A percentile compares a stretch with the other conserved stretches of the same genome.
Conservation (phyloP, 805 yeast species). For the Cyberlindnera misumaiensis region DNA sequence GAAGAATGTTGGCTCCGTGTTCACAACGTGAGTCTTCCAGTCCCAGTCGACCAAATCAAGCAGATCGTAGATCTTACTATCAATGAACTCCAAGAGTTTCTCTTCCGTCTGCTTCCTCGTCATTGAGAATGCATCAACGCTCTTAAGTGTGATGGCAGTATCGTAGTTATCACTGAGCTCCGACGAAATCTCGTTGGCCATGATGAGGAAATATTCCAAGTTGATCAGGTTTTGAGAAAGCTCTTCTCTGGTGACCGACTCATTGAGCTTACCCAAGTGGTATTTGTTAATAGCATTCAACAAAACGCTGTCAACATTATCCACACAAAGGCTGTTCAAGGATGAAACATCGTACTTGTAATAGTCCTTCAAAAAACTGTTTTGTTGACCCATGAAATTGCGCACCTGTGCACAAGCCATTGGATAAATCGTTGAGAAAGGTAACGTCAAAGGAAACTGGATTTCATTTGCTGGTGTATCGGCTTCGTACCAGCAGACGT, state of each 20-base stretch:
- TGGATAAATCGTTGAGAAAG: slow-evolving; percentile 85
- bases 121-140: slow-evolving; percentile 47
- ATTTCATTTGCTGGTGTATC: slow-evolving; percentile 33
- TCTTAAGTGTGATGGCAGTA: slow-evolving; percentile 37
- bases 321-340: slow-evolving; percentile 51
- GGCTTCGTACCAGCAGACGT: slow-evolving; percentile 63
- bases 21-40: slow-evolving; percentile 54
- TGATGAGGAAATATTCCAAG: slow-evolving; percentile 76
- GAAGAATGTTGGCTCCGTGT: slow-evolving; percentile 61
- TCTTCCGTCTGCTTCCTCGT: slow-evolving; percentile 71
- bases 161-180: slow-evolving; percentile 29
- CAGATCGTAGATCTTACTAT: slow-evolving; percentile 69
- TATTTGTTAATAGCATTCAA: slow-evolving; percentile 59
- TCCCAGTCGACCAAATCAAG: slow-evolving; percentile 81
- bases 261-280: slow-evolving; percentile 50
- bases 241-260: slow-evolving; percentile 76
- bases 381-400: slow-evolving; percentile 54
- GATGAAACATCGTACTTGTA: slow-evolving; percentile 55
- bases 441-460: slow-evolving; percentile 56
- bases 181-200: slow-evolving; percentile 56
- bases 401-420: slow-evolving; percentile 75
- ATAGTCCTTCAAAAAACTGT: slow-evolving; percentile 60
- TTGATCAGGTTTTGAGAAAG: slow-evolving; percentile 85
- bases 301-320: slow-evolving; percentile 62
- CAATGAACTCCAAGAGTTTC: slow-evolving; percentile 76